Evolutionary conservation across 129 eudicot species (phyloP).

Genomic region (Saussurea involucrata): DNA sequence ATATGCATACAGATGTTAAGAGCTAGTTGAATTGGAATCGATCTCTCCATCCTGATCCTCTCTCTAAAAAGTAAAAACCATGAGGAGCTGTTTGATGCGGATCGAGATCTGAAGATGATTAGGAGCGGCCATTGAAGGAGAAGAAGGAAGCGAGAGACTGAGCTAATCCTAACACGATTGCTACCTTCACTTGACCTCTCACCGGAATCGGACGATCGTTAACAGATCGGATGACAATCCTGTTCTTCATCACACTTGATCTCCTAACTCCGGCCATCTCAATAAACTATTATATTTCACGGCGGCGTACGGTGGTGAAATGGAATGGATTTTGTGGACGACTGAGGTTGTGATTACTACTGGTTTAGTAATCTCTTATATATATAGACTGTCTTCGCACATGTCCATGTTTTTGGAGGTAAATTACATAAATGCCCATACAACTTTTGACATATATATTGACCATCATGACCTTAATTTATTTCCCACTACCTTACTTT

Average conservation of each 20-base stretch:
- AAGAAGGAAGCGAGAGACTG: conserved; percentile 42
- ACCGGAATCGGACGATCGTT: conserved; percentile 33
- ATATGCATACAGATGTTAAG: neutral
- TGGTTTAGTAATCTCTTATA: neutral
- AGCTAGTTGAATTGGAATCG: neutral
- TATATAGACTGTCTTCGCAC: neutral
- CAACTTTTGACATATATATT: neutral
- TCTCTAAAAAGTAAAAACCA: neutral
- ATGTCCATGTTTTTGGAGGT: neutral
- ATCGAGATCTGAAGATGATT: conserved; percentile 2
- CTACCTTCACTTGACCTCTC: conserved; percentile 58
- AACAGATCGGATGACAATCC: neutral
- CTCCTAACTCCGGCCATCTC: neutral
- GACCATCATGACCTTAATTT: neutral
- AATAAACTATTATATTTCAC: neutral
- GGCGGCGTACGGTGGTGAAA: neutral
- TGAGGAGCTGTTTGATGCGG: neutral
- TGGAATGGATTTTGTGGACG: neutral
- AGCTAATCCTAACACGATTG: conserved; percentile 32
- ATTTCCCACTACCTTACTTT: neutral
- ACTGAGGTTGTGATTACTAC: neutral
- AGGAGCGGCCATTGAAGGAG: conserved; percentile 25
- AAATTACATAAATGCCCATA: neutral
- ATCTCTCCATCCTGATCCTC: neutral
- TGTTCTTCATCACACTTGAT: neutral